phyloP scores from a whole-genome alignment of 2,329 filamentous ascomycete species.

The Emydomyces testavorans region DNA sequence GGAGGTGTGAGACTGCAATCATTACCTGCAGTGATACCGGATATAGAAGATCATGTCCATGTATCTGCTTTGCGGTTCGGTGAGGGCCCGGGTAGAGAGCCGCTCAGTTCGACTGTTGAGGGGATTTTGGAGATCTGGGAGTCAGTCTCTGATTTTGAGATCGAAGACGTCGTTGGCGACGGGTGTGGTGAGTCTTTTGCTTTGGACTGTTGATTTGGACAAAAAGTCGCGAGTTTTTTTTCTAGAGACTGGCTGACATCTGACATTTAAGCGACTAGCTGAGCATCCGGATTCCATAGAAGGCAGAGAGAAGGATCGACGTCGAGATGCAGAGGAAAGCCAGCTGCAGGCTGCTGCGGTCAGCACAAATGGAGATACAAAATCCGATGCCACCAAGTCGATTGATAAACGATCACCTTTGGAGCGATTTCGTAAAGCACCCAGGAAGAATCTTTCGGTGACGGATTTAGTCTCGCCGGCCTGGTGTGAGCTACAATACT shows the following conservation, averaged over 20 bases:
- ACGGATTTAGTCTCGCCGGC: conserved; percentile 78
- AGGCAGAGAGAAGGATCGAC: conserved; percentile 28
- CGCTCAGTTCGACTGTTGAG: conserved; percentile 1
- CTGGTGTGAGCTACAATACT: conserved; percentile 95
- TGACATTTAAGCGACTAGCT: conserved; percentile 51
- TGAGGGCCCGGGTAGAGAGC: neutral
- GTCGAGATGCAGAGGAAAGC: conserved; percentile 20
- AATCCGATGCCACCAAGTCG: conserved; percentile 13
- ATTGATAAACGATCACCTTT: conserved; percentile 51
- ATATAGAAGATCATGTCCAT: conserved; percentile 9
- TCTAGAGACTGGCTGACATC: conserved; percentile 42
- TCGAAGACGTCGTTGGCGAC: conserved; percentile 4
- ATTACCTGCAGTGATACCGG: neutral
- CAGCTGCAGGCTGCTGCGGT: conserved; percentile 6
- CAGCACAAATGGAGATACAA: conserved; percentile 13
- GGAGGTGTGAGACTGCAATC: neutral
- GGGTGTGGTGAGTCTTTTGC: conserved; percentile 1
- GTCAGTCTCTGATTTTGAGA: conserved; percentile 4
- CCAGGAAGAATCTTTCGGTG: conserved; percentile 70
- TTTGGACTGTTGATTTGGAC: neutral
- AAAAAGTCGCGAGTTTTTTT: neutral
- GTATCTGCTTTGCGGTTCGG: neutral
- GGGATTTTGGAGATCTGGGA: conserved; percentile 8
- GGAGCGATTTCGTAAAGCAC: conserved; percentile 64
- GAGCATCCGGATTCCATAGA: conserved; percentile 35